Percentiles rank a stretch among this genome's conserved stretches.
phyloP scores from a whole-genome alignment of 2,329 filamentous ascomycete genomes.

The Neofusicoccum sp. region DNA sequence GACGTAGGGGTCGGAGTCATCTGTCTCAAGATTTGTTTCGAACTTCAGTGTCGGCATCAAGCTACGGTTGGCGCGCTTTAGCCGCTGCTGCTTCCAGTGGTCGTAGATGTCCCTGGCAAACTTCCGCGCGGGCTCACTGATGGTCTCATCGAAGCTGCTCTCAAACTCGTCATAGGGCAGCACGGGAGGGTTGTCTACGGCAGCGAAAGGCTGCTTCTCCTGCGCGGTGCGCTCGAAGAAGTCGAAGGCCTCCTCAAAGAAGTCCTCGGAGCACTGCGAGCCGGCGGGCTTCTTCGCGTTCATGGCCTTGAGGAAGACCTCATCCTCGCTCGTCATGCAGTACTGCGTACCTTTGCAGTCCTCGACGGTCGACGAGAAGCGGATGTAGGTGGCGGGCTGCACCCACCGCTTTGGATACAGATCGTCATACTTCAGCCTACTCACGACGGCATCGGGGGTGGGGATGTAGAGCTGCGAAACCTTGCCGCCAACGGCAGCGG shows the following conservation, averaged over 20 bases:
- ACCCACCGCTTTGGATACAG: conserved; percentile 78
- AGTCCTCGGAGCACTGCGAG: conserved; percentile 75
- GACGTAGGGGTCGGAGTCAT: conserved; percentile 95
- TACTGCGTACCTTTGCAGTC: conserved; percentile 88
- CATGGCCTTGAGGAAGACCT: conserved; percentile 76
- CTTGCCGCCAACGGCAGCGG: conserved; percentile 59
- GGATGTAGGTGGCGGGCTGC: conserved; percentile 90
- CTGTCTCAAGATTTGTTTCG: conserved; percentile 88
- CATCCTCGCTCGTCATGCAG: conserved; percentile 92
- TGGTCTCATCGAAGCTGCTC: conserved; percentile 60
- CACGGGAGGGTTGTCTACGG: conserved; percentile 83
- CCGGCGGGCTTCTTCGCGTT: conserved; percentile 70
- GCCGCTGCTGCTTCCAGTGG: conserved; percentile 77
- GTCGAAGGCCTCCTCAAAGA: conserved; percentile 92
- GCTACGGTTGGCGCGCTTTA: conserved; percentile 65
- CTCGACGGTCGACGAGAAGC: conserved; percentile 96
- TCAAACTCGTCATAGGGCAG: conserved; percentile 59
- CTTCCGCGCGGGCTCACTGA: conserved; percentile 53
- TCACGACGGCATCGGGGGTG: conserved; percentile 62
- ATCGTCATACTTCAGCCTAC: conserved; percentile 77
- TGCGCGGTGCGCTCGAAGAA: conserved; percentile 87
- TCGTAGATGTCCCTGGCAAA: conserved; percentile 80
- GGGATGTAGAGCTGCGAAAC: conserved; percentile 65
- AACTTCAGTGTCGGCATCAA: conserved; percentile 84
- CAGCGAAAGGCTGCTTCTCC: conserved; percentile 81